Evolutionary conservation across 805 yeast species (phyloP).

Genomic region (Yamadazyma akitaensis): DNA sequence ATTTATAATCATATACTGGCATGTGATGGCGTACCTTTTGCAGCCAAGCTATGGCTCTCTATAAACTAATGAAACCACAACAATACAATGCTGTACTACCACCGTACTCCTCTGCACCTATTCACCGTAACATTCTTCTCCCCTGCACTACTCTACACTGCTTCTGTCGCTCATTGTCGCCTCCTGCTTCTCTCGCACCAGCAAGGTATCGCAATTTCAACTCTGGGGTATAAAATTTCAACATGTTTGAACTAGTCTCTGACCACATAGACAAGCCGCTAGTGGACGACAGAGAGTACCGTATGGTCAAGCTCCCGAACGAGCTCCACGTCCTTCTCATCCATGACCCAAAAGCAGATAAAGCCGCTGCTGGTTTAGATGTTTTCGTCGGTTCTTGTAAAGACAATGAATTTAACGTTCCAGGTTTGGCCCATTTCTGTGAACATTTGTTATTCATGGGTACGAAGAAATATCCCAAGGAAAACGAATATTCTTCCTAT

Average conservation of each 20-base stretch:
- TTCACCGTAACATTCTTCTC: no score
- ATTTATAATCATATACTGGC: no score
- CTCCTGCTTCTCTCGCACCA: background rate
- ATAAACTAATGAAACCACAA: no score
- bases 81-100: no score
- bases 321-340: constrained; percentile 59
- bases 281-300: constrained; percentile 73
- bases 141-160: background rate
- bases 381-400: constrained; percentile 75
- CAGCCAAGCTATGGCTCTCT: no score
- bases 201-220: constrained; percentile 1
- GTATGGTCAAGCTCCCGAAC: constrained; percentile 55
- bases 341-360: constrained; percentile 66
- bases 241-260: constrained; percentile 21
- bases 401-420: constrained; percentile 55
- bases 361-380: constrained; percentile 75
- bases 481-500: constrained; percentile 70
- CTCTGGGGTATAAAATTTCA: background rate
- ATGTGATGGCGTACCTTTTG: no score
- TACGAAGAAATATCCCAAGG: constrained; percentile 69
- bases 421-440: constrained; percentile 77
- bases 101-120: no score
- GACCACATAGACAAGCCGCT: constrained; percentile 45
- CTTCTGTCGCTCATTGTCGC: background rate
- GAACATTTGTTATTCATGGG: constrained; percentile 73